Evolutionary conservation across 768 basidiomycete genomes (phyloP).

Genomic region (Collybiopsis confluens): DNA sequence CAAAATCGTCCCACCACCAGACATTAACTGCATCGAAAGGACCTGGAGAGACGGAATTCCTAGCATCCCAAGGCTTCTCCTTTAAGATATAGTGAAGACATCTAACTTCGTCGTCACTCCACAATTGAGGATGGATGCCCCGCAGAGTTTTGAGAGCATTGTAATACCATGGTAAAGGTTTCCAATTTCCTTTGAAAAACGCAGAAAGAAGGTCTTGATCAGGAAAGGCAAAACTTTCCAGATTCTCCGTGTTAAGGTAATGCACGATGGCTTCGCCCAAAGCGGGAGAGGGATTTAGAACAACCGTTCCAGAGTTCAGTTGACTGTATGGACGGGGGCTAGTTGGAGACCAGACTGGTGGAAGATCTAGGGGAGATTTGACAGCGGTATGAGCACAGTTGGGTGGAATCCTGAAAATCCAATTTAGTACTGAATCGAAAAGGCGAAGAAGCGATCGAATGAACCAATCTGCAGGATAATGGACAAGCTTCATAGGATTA

Average conservation of each 20-base stretch:
- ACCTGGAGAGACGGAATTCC: conserved; percentile 34
- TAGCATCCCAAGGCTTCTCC: conserved; percentile 82
- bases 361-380: conserved; percentile 36
- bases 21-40: conserved; percentile 48
- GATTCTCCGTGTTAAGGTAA: conserved; percentile 44
- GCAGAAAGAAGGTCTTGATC: conserved; percentile 91
- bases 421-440: neutral
- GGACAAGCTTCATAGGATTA: conserved; percentile 78
- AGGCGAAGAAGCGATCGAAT: conserved; percentile 22
- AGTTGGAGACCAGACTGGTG: conserved; percentile 26
- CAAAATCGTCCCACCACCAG: conserved; percentile 83
- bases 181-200: conserved; percentile 77
- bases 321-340: conserved; percentile 76
- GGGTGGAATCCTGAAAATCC: conserved; percentile 69
- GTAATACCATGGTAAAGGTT: conserved; percentile 78
- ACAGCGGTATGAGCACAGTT: conserved; percentile 82
- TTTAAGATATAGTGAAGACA: conserved; percentile 84
- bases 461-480: conserved; percentile 90
- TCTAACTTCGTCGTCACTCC: conserved; percentile 82
- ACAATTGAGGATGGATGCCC: conserved; percentile 64
- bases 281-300: conserved; percentile 68
- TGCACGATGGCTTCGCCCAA: conserved; percentile 50
- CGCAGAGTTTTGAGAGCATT: conserved; percentile 91
- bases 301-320: conserved; percentile 87
- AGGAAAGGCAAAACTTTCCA: conserved; percentile 57